Evolutionary conservation across 345 rosid species (phyloP).

Genomic region (Euphorbia pulcherrima): DNA sequence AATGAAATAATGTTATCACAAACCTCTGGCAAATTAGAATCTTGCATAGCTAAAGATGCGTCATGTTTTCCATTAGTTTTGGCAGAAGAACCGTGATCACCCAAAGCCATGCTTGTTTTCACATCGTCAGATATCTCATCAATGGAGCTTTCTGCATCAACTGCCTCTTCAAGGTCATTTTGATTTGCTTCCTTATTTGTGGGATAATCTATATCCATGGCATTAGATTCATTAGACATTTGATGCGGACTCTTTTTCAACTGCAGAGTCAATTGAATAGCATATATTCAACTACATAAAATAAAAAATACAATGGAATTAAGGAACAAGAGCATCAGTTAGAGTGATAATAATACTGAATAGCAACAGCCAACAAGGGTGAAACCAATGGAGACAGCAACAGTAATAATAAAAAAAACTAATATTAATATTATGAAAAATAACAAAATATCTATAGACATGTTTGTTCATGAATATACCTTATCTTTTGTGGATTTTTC

Average conservation of each 20-base stretch:
- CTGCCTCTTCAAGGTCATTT: slow-evolving; percentile 35
- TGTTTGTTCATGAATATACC: slow-evolving; percentile 37
- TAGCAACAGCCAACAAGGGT: not conserved
- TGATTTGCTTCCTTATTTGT: slow-evolving; percentile 30
- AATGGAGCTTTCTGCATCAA: slow-evolving; percentile 40
- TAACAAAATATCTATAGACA: not conserved
- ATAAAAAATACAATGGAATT: not conserved
- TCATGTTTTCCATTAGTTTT: slow-evolving; percentile 41
- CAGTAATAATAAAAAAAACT: too few species aligned
- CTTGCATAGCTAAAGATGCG: slow-evolving; percentile 38
- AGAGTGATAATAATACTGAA: not conserved
- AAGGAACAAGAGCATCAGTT: not conserved
- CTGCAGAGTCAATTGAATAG: slow-evolving; percentile 40
- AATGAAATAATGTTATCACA: slow-evolving; percentile 25
- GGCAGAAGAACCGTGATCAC: slow-evolving; percentile 33
- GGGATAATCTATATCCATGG: slow-evolving; percentile 35
- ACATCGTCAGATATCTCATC: slow-evolving; percentile 51
- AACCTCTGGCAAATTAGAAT: slow-evolving; percentile 66
- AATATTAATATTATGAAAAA: not conserved
- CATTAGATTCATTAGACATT: slow-evolving; percentile 32
- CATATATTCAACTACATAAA: not conserved
- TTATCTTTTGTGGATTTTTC: slow-evolving; percentile 84
- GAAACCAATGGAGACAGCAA: not conserved
- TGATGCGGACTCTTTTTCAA: slow-evolving; percentile 49
- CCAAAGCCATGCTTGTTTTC: slow-evolving; percentile 28